phyloP scores from a whole-genome alignment of 352 stramenopile genomes.

The Phytopythium sindhum region DNA sequence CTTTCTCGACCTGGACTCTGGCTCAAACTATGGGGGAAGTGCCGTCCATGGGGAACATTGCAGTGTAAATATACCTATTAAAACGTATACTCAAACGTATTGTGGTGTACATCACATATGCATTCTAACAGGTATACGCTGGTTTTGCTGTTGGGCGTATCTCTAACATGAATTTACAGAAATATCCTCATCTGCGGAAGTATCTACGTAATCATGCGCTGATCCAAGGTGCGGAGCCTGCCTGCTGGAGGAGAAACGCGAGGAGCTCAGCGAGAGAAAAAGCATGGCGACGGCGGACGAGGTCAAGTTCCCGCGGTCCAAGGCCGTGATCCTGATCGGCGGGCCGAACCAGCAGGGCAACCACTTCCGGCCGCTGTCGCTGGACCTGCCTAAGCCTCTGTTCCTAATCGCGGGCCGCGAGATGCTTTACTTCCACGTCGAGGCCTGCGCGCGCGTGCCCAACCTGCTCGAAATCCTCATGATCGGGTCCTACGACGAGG shows the following conservation, averaged over 20 bases:
- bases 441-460: slow-evolving; percentile 76
- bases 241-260: not conserved
- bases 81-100: not conserved
- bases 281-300: slow-evolving; percentile 27
- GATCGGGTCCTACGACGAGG: slow-evolving; percentile 87
- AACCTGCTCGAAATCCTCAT: slow-evolving; percentile 87
- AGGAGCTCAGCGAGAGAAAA: not conserved
- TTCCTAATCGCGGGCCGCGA: slow-evolving; percentile 84
- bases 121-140: not conserved
- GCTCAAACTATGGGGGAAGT: not conserved
- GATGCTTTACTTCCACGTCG: slow-evolving; percentile 89
- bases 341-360: slow-evolving; percentile 85
- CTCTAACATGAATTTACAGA: not conserved
- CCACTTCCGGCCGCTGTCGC: slow-evolving; percentile 83
- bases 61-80: not conserved
- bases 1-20: not conserved
- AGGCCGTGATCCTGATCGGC: slow-evolving; percentile 86
- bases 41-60: not conserved
- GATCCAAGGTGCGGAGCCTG: not conserved
- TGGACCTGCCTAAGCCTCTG: slow-evolving; percentile 84
- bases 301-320: slow-evolving; percentile 65
- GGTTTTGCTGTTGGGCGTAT: not conserved
- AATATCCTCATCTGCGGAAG: not conserved
- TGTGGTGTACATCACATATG: not conserved
- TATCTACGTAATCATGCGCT: not conserved